Percentiles rank a stretch among this genome's conserved stretches.
Evolutionary conservation across 768 basidiomycete species (phyloP).

Genomic region (Lactarius hatsudake): DNA sequence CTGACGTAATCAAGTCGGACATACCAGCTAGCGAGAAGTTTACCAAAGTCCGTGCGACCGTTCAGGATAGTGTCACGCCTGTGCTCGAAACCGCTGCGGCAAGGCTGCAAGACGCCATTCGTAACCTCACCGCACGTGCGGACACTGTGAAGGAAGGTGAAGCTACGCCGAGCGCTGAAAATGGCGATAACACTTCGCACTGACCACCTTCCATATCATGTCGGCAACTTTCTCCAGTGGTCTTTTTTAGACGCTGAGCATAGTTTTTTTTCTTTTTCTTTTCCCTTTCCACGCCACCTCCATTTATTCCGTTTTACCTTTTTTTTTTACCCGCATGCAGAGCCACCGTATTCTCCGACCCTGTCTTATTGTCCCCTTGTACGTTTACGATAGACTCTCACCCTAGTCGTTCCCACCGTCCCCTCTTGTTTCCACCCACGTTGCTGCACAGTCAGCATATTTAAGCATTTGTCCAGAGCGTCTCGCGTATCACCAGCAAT

Average conservation of each 20-base stretch:
- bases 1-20: slow-evolving; percentile 52
- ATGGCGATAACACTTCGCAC: slow-evolving; percentile 24
- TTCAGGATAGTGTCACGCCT: slow-evolving; percentile 59
- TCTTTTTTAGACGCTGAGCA: slow-evolving; percentile 6
- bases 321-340: slow-evolving; percentile 1
- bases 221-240: background rate
- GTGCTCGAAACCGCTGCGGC: slow-evolving; percentile 47
- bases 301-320: background rate
- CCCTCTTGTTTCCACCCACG: background rate
- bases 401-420: slow-evolving; percentile 1
- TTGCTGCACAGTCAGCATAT: slow-evolving; percentile 1
- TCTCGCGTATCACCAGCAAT: background rate
- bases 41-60: slow-evolving; percentile 51
- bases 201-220: slow-evolving; percentile 13
- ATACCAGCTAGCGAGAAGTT: slow-evolving; percentile 63
- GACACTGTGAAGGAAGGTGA: slow-evolving; percentile 29
- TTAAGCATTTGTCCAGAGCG: background rate
- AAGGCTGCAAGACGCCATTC: slow-evolving; percentile 35
- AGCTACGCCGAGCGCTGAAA: slow-evolving; percentile 9
- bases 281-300: slow-evolving; percentile 6
- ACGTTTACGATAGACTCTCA: slow-evolving; percentile 16
- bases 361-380: slow-evolving; percentile 10
- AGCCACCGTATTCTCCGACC: background rate
- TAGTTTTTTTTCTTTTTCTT: background rate
- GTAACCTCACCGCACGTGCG: slow-evolving; percentile 21